Conservation (phyloP, 2,329 filamentous ascomycete genomes). For the Ophiosphaerella herpotricha region DNA sequence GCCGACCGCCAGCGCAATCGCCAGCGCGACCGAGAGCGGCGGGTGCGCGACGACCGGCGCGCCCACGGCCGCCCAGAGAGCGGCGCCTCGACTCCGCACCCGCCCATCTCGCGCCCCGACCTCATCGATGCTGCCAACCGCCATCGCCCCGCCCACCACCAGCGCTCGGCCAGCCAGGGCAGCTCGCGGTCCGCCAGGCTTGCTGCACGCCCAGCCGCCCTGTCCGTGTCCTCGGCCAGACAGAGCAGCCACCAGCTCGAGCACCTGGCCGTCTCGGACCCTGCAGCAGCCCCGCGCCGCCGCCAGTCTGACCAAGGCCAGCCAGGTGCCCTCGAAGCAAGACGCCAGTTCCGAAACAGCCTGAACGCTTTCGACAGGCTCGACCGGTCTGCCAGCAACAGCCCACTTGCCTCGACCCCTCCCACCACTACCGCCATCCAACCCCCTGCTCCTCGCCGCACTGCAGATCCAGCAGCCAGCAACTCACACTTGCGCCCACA, state of each 20-base stretch:
- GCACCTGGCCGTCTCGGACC: conserved; percentile 33
- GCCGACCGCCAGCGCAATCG: conserved; percentile 60
- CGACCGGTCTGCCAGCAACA: conserved; percentile 28
- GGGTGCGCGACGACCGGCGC: conserved; percentile 35
- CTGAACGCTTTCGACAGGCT: conserved; percentile 35
- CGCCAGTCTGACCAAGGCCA: conserved; percentile 50
- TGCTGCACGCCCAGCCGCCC: conserved; percentile 34
- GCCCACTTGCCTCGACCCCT: conserved; percentile 38
- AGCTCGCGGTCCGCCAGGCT: conserved; percentile 47
- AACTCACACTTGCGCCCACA: conserved; percentile 24
- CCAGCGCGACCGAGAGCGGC: conserved; percentile 24
- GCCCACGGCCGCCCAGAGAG: conserved; percentile 42
- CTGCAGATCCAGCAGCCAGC: conserved; percentile 29
- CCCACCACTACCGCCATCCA: conserved; percentile 18
- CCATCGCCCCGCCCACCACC: conserved; percentile 35
- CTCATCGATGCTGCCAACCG: conserved; percentile 50
- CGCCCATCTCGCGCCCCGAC: conserved; percentile 54
- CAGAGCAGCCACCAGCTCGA: conserved; percentile 62
- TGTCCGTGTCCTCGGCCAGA: conserved; percentile 35
- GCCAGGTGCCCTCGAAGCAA: conserved; percentile 49
- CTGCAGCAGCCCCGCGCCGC: conserved; percentile 30
- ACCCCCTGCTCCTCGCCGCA: conserved; percentile 34
- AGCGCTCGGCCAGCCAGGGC: conserved; percentile 54
- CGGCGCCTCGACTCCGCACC: conserved; percentile 42
- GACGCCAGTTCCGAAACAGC: conserved; percentile 38